Evolutionary conservation across 345 rosid species (phyloP).

Genomic region (Salix viminalis): DNA sequence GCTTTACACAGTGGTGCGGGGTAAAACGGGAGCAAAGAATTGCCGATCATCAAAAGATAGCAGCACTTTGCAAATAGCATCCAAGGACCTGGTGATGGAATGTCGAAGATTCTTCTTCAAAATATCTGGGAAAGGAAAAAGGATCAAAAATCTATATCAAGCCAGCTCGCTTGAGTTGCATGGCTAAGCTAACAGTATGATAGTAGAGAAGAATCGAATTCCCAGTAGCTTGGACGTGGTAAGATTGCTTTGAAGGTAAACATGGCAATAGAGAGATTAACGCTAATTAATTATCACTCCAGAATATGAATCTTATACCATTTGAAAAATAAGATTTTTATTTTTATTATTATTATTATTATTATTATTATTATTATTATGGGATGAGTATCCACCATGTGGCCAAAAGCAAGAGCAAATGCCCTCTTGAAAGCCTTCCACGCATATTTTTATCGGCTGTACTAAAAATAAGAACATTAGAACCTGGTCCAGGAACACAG

Average conservation of each 20-base stretch:
- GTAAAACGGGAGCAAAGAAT: conserved; percentile 48
- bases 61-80: conserved; percentile 13
- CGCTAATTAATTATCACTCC: background rate
- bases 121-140: background rate
- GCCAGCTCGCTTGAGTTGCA: background rate
- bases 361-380: no score
- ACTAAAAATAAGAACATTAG: background rate
- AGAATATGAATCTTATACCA: conserved; percentile 1
- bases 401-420: background rate
- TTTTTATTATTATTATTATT: no score
- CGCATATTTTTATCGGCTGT: background rate
- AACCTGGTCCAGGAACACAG: background rate
- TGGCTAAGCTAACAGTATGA: background rate
- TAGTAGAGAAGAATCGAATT: background rate
- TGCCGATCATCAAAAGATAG: conserved; percentile 38
- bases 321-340: no score
- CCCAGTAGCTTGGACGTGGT: background rate
- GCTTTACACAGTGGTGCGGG: conserved; percentile 84
- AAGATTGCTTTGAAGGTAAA: background rate
- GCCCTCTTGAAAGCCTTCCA: background rate
- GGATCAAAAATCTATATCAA: background rate
- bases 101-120: background rate
- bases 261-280: background rate
- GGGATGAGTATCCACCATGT: background rate
- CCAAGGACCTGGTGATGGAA: conserved; percentile 3